Evolutionary conservation across 208 protist genomes (phyloP).

Genomic region (Crithidia mellificae): DNA sequence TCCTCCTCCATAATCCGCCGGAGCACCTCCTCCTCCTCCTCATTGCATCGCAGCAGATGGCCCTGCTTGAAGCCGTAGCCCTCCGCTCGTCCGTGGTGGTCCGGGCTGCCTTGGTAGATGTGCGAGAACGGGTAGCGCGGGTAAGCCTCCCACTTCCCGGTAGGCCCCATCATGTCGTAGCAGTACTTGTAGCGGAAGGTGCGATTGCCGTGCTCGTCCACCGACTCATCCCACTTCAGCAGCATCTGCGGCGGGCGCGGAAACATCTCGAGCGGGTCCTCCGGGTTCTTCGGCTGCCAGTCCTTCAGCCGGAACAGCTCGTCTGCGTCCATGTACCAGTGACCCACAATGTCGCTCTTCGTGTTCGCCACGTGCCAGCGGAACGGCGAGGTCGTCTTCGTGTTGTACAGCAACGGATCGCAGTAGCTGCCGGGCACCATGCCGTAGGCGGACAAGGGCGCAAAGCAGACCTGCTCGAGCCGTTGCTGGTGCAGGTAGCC

Average conservation of each 20-base stretch:
- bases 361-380: constrained; percentile 88
- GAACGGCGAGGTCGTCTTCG: constrained; percentile 89
- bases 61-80: constrained; percentile 91
- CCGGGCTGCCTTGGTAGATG: constrained; percentile 69
- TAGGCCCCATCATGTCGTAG: constrained; percentile 89
- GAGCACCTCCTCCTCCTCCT: constrained; percentile 88
- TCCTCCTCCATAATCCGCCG: constrained; percentile 91
- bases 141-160: constrained; percentile 89
- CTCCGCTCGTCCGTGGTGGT: constrained; percentile 80
- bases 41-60: constrained; percentile 82
- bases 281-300: constrained; percentile 88
- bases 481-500: constrained; percentile 88
- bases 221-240: constrained; percentile 86
- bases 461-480: constrained; percentile 89
- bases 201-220: constrained; percentile 90
- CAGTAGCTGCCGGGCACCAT: constrained; percentile 91
- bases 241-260: constrained; percentile 81
- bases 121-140: constrained; percentile 90
- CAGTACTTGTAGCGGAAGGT: constrained; percentile 90
- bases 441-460: constrained; percentile 84
- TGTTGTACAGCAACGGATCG: constrained; percentile 91
- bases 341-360: constrained; percentile 81
- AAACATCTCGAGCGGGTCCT: constrained; percentile 91
- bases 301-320: constrained; percentile 90
- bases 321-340: constrained; percentile 92